A percentile compares a stretch with the other conserved stretches of the same genome.
These are phyloP conservation scores for Neurospora hispaniola DNA, from an alignment of 495 filamentous ascomycete genomes.

Conservation along the genomic window DNA sequence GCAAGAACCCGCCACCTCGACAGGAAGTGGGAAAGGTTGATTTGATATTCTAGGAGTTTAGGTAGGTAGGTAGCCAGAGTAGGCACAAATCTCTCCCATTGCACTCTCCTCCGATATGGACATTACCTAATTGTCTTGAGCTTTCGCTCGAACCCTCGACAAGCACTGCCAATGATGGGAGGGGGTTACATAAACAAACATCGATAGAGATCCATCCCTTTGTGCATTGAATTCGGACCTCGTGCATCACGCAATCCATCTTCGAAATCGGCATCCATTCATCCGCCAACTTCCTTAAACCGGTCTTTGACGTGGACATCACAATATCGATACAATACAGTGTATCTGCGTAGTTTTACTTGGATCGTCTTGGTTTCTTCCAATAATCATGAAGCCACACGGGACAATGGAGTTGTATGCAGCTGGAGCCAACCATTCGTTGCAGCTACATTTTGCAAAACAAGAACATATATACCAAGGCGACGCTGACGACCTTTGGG, in stretches of 20 bases:
- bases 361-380: neutral
- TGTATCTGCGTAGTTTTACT: neutral
- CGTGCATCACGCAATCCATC: neutral
- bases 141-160: neutral
- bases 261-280: neutral
- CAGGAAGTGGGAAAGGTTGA: too few relatives aligned
- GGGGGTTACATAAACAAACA: neutral
- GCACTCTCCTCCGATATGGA: too few relatives aligned
- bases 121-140: neutral
- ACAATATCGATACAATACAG: neutral
- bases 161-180: neutral
- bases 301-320: neutral
- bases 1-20: too few relatives aligned
- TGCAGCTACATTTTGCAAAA: constrained; percentile 29
- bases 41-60: too few relatives aligned
- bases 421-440: constrained; percentile 43
- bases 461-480: neutral
- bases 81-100: too few relatives aligned
- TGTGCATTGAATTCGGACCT: neutral
- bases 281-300: neutral
- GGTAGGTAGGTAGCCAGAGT: too few relatives aligned
- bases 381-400: neutral
- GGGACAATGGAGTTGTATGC: constrained; percentile 36
- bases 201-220: neutral
- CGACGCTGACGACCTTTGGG: constrained; percentile 30